These are phyloP conservation scores for Kuraishia molischiana DNA, from an alignment of 805 yeast species.

Conservation along the genomic window DNA sequence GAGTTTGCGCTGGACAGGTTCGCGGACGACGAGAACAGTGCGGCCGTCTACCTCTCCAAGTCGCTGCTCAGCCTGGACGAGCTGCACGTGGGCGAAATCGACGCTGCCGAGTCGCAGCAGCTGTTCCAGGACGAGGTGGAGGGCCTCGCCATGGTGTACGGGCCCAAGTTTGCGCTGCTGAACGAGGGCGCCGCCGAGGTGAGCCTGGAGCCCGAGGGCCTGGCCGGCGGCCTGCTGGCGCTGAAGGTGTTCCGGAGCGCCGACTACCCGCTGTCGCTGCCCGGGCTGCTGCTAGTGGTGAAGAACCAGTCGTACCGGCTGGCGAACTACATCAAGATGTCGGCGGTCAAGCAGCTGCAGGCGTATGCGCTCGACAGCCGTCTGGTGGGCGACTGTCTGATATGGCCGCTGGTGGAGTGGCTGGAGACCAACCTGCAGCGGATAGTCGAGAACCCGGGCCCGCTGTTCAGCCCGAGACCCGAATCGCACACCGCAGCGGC, in stretches of 20 bases:
- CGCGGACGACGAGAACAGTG: constrained; percentile 33
- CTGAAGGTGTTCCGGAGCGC: constrained; percentile 33
- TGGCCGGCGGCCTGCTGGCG: constrained; percentile 18
- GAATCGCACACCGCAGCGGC: constrained; percentile 6
- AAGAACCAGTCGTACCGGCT: constrained; percentile 35
- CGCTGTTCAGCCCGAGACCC: constrained; percentile 29
- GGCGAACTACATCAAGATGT: constrained; percentile 60
- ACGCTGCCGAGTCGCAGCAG: constrained; percentile 23
- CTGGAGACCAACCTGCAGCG: constrained; percentile 48
- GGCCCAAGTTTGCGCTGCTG: constrained; percentile 26
- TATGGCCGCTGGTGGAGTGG: constrained; percentile 71
- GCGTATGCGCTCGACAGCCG: constrained; percentile 29
- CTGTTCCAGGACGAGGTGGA: constrained; percentile 74
- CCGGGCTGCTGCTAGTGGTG: constrained; percentile 55
- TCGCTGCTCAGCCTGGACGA: constrained; percentile 17
- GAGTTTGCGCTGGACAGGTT: constrained; percentile 32
- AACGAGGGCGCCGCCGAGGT: constrained; percentile 23
- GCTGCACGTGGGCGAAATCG: constrained; percentile 3
- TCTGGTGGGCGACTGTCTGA: constrained; percentile 59
- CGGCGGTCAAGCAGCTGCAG: constrained; percentile 40
- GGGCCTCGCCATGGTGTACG: constrained; percentile 52
- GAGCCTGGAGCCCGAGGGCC: constrained; percentile 20
- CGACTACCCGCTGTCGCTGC: constrained; percentile 55
- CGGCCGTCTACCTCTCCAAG: constrained; percentile 42
- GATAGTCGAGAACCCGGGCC: constrained; percentile 69